Percentiles rank a stretch among this genome's conserved stretches.
Conservation (phyloP, 345 rosid species). For the Salix dunnii region DNA sequence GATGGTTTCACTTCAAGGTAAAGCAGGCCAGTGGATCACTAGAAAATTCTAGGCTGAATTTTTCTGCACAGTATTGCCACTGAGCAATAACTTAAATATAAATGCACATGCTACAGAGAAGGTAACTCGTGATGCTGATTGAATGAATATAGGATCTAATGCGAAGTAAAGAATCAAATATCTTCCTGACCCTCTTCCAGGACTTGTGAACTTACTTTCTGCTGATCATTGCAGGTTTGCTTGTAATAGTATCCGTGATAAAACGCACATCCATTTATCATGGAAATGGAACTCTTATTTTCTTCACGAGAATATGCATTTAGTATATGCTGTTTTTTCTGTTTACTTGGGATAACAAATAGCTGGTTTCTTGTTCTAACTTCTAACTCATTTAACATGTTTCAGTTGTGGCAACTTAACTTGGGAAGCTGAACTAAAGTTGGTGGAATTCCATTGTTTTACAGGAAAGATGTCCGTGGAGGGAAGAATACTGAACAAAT, state of each 20-base stretch:
- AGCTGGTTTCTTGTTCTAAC: background rate
- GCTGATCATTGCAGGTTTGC: no score
- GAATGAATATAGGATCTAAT: background rate
- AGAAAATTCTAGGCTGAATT: background rate
- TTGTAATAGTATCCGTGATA: no score
- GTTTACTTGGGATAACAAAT: background rate
- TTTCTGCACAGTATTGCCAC: background rate
- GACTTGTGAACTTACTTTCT: no score
- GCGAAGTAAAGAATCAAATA: no score
- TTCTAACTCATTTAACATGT: background rate
- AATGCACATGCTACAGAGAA: background rate
- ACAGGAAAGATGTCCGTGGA: constrained; percentile 58
- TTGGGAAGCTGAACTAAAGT: constrained; percentile 2
- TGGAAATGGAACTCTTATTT: no score
- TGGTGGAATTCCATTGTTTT: constrained; percentile 11
- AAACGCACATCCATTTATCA: no score
- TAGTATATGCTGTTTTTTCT: background rate
- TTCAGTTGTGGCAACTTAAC: background rate
- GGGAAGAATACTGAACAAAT: constrained; percentile 75
- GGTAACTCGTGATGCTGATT: background rate
- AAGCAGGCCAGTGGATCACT: background rate
- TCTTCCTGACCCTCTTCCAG: no score
- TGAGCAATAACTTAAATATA: background rate
- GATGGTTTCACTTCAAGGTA: background rate
- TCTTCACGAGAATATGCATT: no score